Evolutionary conservation across 495 filamentous ascomycete genomes (phyloP), one percentile per base, ranked within the genome.

Genomic region (Penicillium flavigenum): DNA sequence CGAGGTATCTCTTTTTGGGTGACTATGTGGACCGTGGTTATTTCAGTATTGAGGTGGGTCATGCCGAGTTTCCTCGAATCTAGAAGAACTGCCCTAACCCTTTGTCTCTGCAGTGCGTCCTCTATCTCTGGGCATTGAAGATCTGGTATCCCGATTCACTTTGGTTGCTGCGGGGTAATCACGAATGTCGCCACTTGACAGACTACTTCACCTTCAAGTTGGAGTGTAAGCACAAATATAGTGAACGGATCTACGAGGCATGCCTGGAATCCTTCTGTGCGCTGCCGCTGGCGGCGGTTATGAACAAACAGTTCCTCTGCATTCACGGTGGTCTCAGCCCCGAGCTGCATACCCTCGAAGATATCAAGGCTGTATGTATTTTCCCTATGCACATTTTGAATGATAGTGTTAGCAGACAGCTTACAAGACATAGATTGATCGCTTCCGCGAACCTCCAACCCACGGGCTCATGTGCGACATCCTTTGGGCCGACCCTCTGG

Each of bases 151-250:
- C 94, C 11, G 91, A 96, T 67, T 93, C 91, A 4, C 88, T 98
- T 47, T 98, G 94, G 94, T 78, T 98, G 65, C 83, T 98, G 62
- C 87, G 94, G 57, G 94, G 94, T 63, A 98, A 98, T 70, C 94
- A 98, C 76, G 94, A 98, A 79, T 98, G 94, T 73, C 86, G 94
- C 67, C 94, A 98, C 78, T 81, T 98, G 79, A 98, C 94, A 26
- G 94, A 98, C 70, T 98, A 98, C 79, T 98, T 98, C 78, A 98
- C 94, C 50, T 98, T 98, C 79, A 97, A 98, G 81, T 83, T 98
- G 53, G 94, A 98, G 74, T 98, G 94, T 79, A 96, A 94, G 77
- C 92, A 98, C 83, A 98, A 98, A 69, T 98, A 98, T 75, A 95
- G 90, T 47, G 94, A 97, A 75, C 83, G 82, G 62, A 86, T 98